These are phyloP conservation scores for Cryptococcus maquisensis DNA, from an alignment of 1,284 basidiomycete species.

Conservation along the genomic window DNA sequence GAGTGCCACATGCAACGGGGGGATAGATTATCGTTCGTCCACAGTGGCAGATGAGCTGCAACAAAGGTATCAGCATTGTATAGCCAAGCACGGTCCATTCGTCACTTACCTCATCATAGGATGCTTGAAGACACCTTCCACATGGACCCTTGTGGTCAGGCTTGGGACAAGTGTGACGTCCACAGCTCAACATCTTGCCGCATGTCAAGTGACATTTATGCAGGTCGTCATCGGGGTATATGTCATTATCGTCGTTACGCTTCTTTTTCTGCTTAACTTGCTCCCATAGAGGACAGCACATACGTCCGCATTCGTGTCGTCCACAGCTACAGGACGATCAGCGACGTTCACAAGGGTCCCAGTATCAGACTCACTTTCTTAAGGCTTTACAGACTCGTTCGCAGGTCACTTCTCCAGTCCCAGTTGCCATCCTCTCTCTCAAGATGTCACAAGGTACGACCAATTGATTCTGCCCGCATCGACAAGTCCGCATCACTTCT, in stretches of 20 bases:
- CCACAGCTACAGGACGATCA: slow-evolving; percentile 56
- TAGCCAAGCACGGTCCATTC: neutral
- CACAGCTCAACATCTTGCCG: slow-evolving; percentile 66
- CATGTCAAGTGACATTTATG: slow-evolving; percentile 78
- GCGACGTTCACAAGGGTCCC: neutral
- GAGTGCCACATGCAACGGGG: slow-evolving; percentile 62
- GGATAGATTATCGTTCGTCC: slow-evolving; percentile 66
- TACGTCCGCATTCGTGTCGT: slow-evolving; percentile 70
- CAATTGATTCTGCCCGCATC: slow-evolving; percentile 65
- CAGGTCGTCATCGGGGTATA: slow-evolving; percentile 54
- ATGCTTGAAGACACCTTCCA: slow-evolving; percentile 73
- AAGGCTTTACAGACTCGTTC: slow-evolving; percentile 69
- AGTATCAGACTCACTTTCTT: slow-evolving; percentile 46
- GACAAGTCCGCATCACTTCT: slow-evolving; percentile 65
- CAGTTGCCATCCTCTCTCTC: slow-evolving; percentile 35
- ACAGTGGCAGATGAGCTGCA: slow-evolving; percentile 70
- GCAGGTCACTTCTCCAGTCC: slow-evolving; percentile 63
- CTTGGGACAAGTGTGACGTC: slow-evolving; percentile 67
- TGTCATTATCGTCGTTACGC: slow-evolving; percentile 11
- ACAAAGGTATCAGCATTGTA: neutral
- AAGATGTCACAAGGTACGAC: slow-evolving; percentile 54
- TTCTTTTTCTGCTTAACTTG: slow-evolving; percentile 54
- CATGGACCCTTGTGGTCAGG: slow-evolving; percentile 77
- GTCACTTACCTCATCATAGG: slow-evolving; percentile 73
- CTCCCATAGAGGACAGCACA: slow-evolving; percentile 81